These are phyloP conservation scores for Syncephalis plumigaleata DNA, from an alignment of 371 early-diverging fungal species.

Conservation along the genomic window DNA sequence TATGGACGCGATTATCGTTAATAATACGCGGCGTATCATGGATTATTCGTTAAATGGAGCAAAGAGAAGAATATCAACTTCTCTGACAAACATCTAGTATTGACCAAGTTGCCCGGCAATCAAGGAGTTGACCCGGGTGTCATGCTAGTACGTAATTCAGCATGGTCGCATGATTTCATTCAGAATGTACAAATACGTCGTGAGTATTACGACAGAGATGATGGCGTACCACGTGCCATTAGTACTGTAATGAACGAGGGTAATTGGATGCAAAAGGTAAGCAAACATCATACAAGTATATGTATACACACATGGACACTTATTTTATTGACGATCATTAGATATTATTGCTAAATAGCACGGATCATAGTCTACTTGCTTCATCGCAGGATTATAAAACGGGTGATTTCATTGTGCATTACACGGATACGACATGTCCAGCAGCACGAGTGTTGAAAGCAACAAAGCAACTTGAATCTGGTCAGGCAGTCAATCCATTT, in stretches of 20 bases:
- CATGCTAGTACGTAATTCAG: constrained; percentile 36
- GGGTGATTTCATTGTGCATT: constrained; percentile 43
- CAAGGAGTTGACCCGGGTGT: constrained; percentile 42
- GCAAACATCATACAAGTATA: background rate
- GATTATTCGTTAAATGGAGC: constrained; percentile 14
- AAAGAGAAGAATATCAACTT: background rate
- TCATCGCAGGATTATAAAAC: constrained; percentile 26
- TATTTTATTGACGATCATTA: constrained; percentile 1
- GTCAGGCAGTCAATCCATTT: too few species aligned
- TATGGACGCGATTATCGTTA: constrained; percentile 41
- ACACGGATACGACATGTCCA: constrained; percentile 42
- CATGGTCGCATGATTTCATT: constrained; percentile 30
- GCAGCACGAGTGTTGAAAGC: constrained; percentile 30
- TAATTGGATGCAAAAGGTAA: constrained; percentile 12
- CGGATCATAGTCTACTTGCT: constrained; percentile 40
- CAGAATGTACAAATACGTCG: constrained; percentile 23
- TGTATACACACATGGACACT: background rate
- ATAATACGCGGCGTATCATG: constrained; percentile 20
- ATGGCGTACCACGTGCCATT: constrained; percentile 42
- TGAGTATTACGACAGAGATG: constrained; percentile 23
- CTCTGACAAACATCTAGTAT: constrained; percentile 13
- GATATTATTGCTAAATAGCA: constrained; percentile 25
- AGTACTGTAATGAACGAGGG: constrained; percentile 27
- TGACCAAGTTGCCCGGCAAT: constrained; percentile 22
- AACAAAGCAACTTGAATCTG: background rate